Base-by-base conservation (phyloP, 306 rosid genomes). In the Malus orientalis region DNA sequence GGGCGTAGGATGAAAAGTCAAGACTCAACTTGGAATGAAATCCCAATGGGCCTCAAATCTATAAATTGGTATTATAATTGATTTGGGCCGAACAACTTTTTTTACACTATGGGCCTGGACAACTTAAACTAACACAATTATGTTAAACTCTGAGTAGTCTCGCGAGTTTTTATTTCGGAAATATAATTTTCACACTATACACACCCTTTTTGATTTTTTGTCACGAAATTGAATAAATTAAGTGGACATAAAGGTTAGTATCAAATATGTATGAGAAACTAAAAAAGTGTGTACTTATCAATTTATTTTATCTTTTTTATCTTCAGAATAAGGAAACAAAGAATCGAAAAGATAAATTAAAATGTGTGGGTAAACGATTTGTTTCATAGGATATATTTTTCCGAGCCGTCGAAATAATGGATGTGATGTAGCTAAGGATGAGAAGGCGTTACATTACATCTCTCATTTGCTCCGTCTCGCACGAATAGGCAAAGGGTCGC, bases 401-500 rank as follows among this genome's bases (percentile, higher is more conserved):
- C 1, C 20, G 55, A 16, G 20, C 18, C 18, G 8, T 51, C 55
- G 0, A 51, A 51, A 16, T 8, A 16, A 51, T 49, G 8, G 19
- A 49, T 49, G 19, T 4, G 54, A 57, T 3, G 27, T 58, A 4
- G 27, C 12, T 58, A 58, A 58, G 5, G 62, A 58, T 1, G 14
- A 29, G 36, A 62, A 62, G 38, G 67, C 27, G 38, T 27, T 25
- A 27, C 67, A 61, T 61, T 61, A 13, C 38, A 27, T 61, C 67
- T 27, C 36, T 61, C 66, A 11, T 14, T 27, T 15, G 29, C 9
- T 6, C 6, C 11, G 29, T 22, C 23, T 18, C 60, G 3, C 60
- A 55, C 3, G 1, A 22, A 22, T 3, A 78, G 86, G 82, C 71
- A 73, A 14, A 23, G 2, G 40, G 83, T 84, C 66, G 59, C 71